Percentiles rank a stretch among this genome's conserved stretches.
Evolutionary conservation across 495 filamentous ascomycete species (phyloP).

Genomic region (Aspergillus olivimuriae): DNA sequence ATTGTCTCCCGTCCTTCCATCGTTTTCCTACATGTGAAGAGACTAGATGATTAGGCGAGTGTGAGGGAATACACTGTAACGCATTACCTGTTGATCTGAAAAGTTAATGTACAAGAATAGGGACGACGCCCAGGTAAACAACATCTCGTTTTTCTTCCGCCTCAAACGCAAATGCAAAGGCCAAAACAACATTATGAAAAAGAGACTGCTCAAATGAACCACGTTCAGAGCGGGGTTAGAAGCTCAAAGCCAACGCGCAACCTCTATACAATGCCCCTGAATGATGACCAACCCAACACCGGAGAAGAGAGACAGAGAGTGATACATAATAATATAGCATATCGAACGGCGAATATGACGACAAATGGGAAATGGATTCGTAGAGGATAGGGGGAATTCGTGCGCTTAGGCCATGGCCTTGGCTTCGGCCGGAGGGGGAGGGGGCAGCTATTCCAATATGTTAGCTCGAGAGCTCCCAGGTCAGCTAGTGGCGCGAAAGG

Average conservation of each 20-base stretch:
- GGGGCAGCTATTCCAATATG: conserved; percentile 29
- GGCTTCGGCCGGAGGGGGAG: conserved; percentile 33
- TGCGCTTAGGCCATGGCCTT: conserved; percentile 38
- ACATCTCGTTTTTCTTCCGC: conserved; percentile 12
- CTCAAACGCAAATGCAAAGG: conserved; percentile 15
- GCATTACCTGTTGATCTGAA: conserved; percentile 35
- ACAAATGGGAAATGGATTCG: conserved; percentile 9
- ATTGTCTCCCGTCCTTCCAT: too few relatives aligned
- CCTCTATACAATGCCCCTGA: conserved; percentile 40
- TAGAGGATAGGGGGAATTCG: neutral
- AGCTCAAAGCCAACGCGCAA: conserved; percentile 20
- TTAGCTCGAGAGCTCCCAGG: conserved; percentile 2
- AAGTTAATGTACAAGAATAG: conserved; percentile 37
- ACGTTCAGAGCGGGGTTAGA: conserved; percentile 23
- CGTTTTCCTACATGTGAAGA: too few relatives aligned
- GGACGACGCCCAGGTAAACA: too few relatives aligned
- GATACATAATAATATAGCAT: conserved; percentile 30
- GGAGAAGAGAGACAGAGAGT: conserved; percentile 34
- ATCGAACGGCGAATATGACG: conserved; percentile 13
- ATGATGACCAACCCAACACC: conserved; percentile 39
- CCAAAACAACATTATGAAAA: conserved; percentile 27
- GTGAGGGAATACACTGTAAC: too few relatives aligned
- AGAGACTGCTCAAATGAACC: conserved; percentile 24
- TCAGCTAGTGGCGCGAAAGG: neutral
- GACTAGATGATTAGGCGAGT: too few relatives aligned